Conservation (phyloP, 805 yeast genomes). For the Cyberlindnera meyerae region DNA sequence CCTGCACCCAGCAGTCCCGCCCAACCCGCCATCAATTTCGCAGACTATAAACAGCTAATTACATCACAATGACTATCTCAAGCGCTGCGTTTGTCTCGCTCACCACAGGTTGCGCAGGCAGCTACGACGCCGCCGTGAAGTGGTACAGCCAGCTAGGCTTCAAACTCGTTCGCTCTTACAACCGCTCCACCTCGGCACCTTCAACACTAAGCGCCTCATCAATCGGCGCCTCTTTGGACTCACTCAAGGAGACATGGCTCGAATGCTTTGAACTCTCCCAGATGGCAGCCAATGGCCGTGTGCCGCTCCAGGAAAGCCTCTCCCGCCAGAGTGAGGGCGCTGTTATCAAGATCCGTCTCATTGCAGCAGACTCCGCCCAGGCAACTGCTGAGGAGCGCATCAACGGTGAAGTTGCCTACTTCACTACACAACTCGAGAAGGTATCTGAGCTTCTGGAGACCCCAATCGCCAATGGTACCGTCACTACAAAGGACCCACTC, state of each 20-base stretch:
- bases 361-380: conserved; percentile 14
- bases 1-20: too few relatives aligned
- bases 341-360: conserved; percentile 41
- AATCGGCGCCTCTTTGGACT: conserved; percentile 57
- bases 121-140: conserved; percentile 42
- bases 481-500: conserved; percentile 52
- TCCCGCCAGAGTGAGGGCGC: conserved; percentile 41
- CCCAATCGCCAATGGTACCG: conserved; percentile 15
- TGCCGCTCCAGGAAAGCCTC: conserved; percentile 41
- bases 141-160: conserved; percentile 64
- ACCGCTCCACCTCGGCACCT: conserved; percentile 41
- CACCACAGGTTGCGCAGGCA: conserved; percentile 45
- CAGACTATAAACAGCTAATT: too few relatives aligned
- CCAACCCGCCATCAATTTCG: too few relatives aligned
- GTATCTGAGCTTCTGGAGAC: conserved; percentile 21
- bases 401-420: conserved; percentile 35
- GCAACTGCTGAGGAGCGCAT: conserved; percentile 27
- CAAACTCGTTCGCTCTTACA: conserved; percentile 51
- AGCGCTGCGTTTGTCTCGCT: conserved; percentile 58
- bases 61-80: conserved; percentile 18
- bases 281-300: conserved; percentile 49
- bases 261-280: conserved; percentile 62
- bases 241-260: conserved; percentile 67
- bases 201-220: conserved; percentile 30
- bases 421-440: conserved; percentile 34